phyloP scores from a whole-genome alignment of 1,284 basidiomycete species.

The Porphyrellus sp. region DNA sequence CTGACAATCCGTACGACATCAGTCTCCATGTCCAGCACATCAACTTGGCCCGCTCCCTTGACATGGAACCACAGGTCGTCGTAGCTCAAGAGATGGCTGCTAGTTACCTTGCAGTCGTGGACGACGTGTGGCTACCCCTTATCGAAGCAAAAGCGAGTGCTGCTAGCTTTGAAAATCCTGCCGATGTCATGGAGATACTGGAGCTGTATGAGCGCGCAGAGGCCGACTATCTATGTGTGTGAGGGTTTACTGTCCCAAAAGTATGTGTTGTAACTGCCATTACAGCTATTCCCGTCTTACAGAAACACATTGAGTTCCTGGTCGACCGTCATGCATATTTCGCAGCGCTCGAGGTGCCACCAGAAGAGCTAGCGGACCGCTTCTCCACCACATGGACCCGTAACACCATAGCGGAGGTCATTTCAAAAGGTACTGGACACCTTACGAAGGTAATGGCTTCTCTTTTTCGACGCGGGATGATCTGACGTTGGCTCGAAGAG shows the following conservation, averaged over 20 bases:
- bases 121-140: slow-evolving; percentile 65
- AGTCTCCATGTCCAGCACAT: slow-evolving; percentile 64
- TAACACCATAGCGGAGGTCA: slow-evolving; percentile 49
- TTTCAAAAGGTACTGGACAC: slow-evolving; percentile 58
- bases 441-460: slow-evolving; percentile 48
- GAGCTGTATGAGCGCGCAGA: slow-evolving; percentile 70
- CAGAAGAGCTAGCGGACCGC: slow-evolving; percentile 48
- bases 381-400: slow-evolving; percentile 65
- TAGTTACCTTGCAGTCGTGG: slow-evolving; percentile 58
- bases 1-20: slow-evolving; percentile 58
- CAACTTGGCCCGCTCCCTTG: slow-evolving; percentile 50
- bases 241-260: slow-evolving; percentile 12
- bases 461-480: slow-evolving; percentile 2
- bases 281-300: slow-evolving; percentile 69
- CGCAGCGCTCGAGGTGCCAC: slow-evolving; percentile 40
- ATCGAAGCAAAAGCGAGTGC: slow-evolving; percentile 52
- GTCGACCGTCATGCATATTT: slow-evolving; percentile 53
- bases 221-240: slow-evolving; percentile 78
- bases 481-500: slow-evolving; percentile 47
- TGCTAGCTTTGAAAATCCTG: slow-evolving; percentile 46
- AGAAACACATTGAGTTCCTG: slow-evolving; percentile 68
- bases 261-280: slow-evolving; percentile 14
- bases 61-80: slow-evolving; percentile 53
- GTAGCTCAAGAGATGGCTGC: slow-evolving; percentile 67
- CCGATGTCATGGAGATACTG: slow-evolving; percentile 56